phyloP scores from a whole-genome alignment of 257 asterid species.

The Parsonsia alboflavescens region DNA sequence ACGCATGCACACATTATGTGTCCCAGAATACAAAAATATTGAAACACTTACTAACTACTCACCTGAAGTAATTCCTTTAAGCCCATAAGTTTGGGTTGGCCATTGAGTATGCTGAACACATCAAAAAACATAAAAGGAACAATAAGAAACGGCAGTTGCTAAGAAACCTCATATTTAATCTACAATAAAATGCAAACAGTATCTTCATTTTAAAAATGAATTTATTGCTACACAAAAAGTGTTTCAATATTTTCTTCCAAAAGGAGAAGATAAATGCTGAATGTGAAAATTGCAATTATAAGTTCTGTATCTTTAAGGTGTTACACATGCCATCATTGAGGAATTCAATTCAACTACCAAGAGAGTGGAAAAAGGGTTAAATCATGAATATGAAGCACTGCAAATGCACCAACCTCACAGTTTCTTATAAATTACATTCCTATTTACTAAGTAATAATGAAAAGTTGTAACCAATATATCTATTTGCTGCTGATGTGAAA shows the following conservation, averaged over 20 bases:
- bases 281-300: neutral
- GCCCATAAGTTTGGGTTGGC: constrained; percentile 95
- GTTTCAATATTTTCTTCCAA: neutral
- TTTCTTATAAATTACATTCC: neutral
- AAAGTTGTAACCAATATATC: too few species aligned
- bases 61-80: constrained; percentile 97
- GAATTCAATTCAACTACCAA: neutral
- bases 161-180: neutral
- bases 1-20: too few species aligned
- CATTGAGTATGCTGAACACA: constrained; percentile 67
- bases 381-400: neutral
- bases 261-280: neutral
- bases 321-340: neutral
- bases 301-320: neutral
- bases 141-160: neutral
- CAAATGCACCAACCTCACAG: neutral
- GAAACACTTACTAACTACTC: constrained; percentile 4
- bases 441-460: neutral
- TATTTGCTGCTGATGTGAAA: constrained; percentile 4
- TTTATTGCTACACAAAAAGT: neutral
- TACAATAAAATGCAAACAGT: too few species aligned
- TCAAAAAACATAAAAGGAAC: constrained; percentile 16
- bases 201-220: neutral
- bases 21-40: too few species aligned
- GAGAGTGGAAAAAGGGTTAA: neutral